These are phyloP conservation scores for Leccinum disarticulatum DNA, from an alignment of 768 basidiomycete species.

Conservation along the genomic window DNA sequence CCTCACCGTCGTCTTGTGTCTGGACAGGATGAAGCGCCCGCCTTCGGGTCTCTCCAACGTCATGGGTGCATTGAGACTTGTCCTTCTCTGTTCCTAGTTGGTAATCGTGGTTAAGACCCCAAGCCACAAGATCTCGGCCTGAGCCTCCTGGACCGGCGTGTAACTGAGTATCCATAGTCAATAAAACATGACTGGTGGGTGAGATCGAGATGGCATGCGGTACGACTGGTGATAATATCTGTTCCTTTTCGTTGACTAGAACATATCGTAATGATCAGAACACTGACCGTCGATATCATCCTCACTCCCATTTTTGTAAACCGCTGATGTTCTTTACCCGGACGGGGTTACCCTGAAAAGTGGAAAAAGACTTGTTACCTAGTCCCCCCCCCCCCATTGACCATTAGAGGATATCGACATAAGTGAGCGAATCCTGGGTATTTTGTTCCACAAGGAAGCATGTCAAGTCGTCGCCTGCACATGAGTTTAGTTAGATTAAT, in stretches of 20 bases:
- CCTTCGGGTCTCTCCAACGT: conserved; percentile 51
- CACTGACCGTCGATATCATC: neutral
- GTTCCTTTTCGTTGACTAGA: conserved; percentile 63
- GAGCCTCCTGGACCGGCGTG: conserved; percentile 47
- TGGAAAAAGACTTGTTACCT: conserved; percentile 62
- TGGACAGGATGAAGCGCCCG: conserved; percentile 58
- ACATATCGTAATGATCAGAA: conserved; percentile 8
- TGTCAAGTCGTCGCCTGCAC: conserved; percentile 69
- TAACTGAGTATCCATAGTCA: conserved; percentile 63
- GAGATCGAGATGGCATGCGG: conserved; percentile 69
- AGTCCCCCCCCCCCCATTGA: conserved; percentile 66
- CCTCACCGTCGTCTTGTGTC: conserved; percentile 49
- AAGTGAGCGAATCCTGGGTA: conserved; percentile 34
- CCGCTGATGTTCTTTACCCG: conserved; percentile 81
- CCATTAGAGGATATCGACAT: conserved; percentile 73
- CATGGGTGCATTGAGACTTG: conserved; percentile 55
- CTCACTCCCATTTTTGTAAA: conserved; percentile 73
- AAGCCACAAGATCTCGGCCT: conserved; percentile 66
- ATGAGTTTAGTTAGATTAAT: neutral
- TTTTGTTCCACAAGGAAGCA: conserved; percentile 71
- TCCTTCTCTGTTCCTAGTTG: conserved; percentile 76
- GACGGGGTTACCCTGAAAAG: conserved; percentile 65
- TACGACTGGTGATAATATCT: conserved; percentile 60
- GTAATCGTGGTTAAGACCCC: conserved; percentile 73
- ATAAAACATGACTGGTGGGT: conserved; percentile 72